These are phyloP conservation scores for Mucor mucedo DNA, from an alignment of 371 early-diverging fungal species.

Conservation along the genomic window DNA sequence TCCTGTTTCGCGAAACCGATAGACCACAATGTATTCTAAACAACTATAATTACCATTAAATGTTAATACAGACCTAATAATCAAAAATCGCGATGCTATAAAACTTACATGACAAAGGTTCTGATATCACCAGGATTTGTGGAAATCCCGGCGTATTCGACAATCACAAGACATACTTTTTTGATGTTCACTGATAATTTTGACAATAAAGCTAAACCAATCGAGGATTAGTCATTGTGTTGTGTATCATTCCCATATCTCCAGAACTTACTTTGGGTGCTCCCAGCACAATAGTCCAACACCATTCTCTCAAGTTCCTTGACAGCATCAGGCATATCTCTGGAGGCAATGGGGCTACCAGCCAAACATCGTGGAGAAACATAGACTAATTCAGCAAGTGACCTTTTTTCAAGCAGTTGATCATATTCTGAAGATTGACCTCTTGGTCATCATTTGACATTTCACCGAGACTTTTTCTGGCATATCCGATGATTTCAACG, in stretches of 20 bases:
- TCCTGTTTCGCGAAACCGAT: slow-evolving; percentile 16
- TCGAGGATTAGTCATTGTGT: slow-evolving; percentile 16
- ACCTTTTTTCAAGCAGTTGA: slow-evolving; percentile 12
- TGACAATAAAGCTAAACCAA: slow-evolving; percentile 16
- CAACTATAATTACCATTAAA: slow-evolving; percentile 14
- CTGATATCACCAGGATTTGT: slow-evolving; percentile 12
- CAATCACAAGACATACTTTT: slow-evolving; percentile 15
- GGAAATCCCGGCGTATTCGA: slow-evolving; percentile 13
- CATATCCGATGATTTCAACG: slow-evolving; percentile 24
- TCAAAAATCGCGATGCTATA: slow-evolving; percentile 12
- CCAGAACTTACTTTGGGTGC: slow-evolving; percentile 20
- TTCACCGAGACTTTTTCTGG: slow-evolving; percentile 18
- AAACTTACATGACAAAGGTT: slow-evolving; percentile 18
- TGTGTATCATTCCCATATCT: slow-evolving; percentile 18
- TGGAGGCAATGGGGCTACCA: slow-evolving; percentile 15
- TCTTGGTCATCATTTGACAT: slow-evolving; percentile 11
- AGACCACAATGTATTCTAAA: slow-evolving; percentile 18
- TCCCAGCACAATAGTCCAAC: slow-evolving; percentile 14
- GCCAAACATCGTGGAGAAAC: slow-evolving; percentile 15
- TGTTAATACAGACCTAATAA: slow-evolving; percentile 20
- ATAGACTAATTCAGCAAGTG: slow-evolving; percentile 14
- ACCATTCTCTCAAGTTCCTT: slow-evolving; percentile 16
- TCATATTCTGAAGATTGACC: slow-evolving; percentile 18
- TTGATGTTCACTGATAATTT: slow-evolving; percentile 10
- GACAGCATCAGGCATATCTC: slow-evolving; percentile 14